Conservation (phyloP, 2,329 filamentous ascomycete genomes). For the Teratosphaeria pseudoeucalypti region DNA sequence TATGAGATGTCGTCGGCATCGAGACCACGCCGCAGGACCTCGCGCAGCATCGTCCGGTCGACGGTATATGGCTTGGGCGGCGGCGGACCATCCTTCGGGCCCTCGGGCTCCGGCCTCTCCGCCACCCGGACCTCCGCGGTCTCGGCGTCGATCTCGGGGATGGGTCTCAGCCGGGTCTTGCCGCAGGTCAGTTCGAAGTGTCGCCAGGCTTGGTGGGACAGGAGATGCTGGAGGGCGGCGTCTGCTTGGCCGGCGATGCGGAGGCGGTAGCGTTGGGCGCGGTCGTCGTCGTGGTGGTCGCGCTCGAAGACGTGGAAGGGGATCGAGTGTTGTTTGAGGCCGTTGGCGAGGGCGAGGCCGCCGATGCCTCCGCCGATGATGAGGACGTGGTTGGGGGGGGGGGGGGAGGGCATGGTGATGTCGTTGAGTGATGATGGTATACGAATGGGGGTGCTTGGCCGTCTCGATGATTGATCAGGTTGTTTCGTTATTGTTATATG, state of each 20-base stretch:
- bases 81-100: background rate
- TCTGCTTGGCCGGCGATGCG: slow-evolving; percentile 8
- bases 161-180: background rate
- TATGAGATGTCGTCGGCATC: slow-evolving; percentile 7
- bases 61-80: slow-evolving; percentile 5
- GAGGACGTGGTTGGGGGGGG: slow-evolving; percentile 4
- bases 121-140: slow-evolving; percentile 1
- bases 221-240: slow-evolving; percentile 6
- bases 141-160: slow-evolving; percentile 7
- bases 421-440: slow-evolving; percentile 8
- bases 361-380: slow-evolving; percentile 20
- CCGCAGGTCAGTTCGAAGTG: slow-evolving; percentile 5
- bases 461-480: no score
- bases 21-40: slow-evolving; percentile 9
- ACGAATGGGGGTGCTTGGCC: no score
- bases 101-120: background rate
- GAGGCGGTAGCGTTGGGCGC: slow-evolving; percentile 14
- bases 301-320: slow-evolving; percentile 16
- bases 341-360: slow-evolving; percentile 18
- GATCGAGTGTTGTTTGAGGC: slow-evolving; percentile 14
- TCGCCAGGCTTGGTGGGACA: background rate
- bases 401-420: no score
- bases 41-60: slow-evolving; percentile 12
- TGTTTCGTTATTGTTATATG: no score
- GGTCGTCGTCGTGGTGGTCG: slow-evolving; percentile 5